A percentile compares a stretch with the other conserved stretches of the same genome.
These are phyloP conservation scores for Gracilaria domingensis DNA, from an alignment of 23 red algal genomes.

Conservation along the genomic window DNA sequence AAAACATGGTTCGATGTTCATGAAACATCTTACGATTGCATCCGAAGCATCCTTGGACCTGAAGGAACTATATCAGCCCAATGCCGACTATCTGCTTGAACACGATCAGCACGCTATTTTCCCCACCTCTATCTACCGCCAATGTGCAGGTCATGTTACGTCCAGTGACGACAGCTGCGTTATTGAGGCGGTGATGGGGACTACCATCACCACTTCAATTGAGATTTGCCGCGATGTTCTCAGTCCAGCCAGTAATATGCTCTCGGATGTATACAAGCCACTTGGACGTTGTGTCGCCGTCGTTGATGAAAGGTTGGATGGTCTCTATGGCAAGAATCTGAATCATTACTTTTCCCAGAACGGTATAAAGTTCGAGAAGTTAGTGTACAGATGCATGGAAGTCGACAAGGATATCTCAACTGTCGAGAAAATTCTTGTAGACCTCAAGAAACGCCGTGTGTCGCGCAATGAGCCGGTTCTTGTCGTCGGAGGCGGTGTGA, in stretches of 20 bases:
- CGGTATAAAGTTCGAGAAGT: constrained; percentile 59
- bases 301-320: constrained; percentile 71
- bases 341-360: constrained; percentile 58
- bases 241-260: constrained; percentile 35
- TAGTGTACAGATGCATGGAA: constrained; percentile 83
- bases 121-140: constrained; percentile 80
- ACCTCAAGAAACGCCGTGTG: constrained; percentile 65
- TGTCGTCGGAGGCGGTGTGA: constrained; percentile 75
- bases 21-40: constrained; percentile 65
- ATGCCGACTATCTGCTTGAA: constrained; percentile 75
- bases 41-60: constrained; percentile 5
- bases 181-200: constrained; percentile 78
- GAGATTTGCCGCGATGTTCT: constrained; percentile 76
- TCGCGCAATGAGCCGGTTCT: constrained; percentile 83
- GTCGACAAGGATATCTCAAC: constrained; percentile 87
- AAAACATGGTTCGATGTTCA: constrained; percentile 30
- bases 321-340: constrained; percentile 60
- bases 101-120: constrained; percentile 75
- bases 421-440: constrained; percentile 74
- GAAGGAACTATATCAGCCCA: constrained; percentile 52
- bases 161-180: constrained; percentile 60
- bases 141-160: constrained; percentile 62
- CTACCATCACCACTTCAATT: constrained; percentile 80
- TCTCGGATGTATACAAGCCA: constrained; percentile 74
- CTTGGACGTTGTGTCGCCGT: constrained; percentile 70